Conservation (phyloP, 2,329 filamentous ascomycete species). For the Fusarium siculi region DNA sequence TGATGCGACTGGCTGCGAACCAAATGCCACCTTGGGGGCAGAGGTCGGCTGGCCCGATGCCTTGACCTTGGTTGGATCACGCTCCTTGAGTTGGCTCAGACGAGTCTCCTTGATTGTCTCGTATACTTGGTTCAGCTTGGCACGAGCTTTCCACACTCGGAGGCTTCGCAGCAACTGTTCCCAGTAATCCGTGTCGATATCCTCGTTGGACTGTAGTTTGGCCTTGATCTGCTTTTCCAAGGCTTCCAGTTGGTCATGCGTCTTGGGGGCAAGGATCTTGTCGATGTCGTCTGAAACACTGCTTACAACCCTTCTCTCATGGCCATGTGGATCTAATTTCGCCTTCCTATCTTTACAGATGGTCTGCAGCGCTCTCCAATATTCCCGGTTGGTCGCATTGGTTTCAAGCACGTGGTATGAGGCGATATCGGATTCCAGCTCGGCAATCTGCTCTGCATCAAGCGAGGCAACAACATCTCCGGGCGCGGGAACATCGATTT, state of each 20-base stretch:
- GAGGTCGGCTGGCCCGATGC: slow-evolving; percentile 26
- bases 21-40: slow-evolving; percentile 1
- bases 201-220: slow-evolving; percentile 88
- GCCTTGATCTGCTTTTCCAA: slow-evolving; percentile 87
- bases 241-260: slow-evolving; percentile 84
- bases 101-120: slow-evolving; percentile 78
- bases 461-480: slow-evolving; percentile 82
- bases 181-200: slow-evolving; percentile 98
- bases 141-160: slow-evolving; percentile 90
- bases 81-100: slow-evolving; percentile 71
- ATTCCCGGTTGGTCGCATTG: slow-evolving; percentile 81
- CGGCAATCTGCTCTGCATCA: slow-evolving; percentile 71
- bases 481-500: slow-evolving; percentile 82
- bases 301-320: slow-evolving; percentile 78
- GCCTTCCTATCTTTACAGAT: slow-evolving; percentile 82
- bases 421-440: slow-evolving; percentile 83
- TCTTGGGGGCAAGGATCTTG: slow-evolving; percentile 85
- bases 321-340: slow-evolving; percentile 69
- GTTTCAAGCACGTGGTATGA: slow-evolving; percentile 85
- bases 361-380: slow-evolving; percentile 90
- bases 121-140: slow-evolving; percentile 81
- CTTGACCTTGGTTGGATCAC: slow-evolving; percentile 74
- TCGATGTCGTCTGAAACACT: slow-evolving; percentile 91
- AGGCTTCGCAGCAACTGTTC: slow-evolving; percentile 88
- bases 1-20: background rate